Evolutionary conservation across 768 basidiomycete genomes (phyloP).

Genomic region (Chiua virens): DNA sequence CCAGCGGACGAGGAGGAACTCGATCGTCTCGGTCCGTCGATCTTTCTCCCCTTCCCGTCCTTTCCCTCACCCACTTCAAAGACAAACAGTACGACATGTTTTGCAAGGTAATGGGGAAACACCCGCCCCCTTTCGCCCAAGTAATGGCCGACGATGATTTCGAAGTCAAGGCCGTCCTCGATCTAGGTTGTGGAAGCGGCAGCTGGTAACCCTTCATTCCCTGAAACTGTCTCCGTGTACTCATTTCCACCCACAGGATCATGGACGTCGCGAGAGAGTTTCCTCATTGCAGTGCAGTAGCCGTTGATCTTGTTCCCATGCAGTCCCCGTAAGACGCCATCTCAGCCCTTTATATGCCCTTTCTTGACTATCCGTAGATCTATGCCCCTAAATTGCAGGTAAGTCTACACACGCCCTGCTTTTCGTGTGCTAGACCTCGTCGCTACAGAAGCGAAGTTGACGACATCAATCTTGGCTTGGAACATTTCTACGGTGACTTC

Average conservation of each 20-base stretch:
- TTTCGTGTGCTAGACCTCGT: slow-evolving; percentile 3
- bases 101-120: slow-evolving; percentile 63
- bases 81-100: slow-evolving; percentile 72
- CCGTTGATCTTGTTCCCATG: slow-evolving; percentile 81
- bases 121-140: slow-evolving; percentile 55
- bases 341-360: slow-evolving; percentile 10
- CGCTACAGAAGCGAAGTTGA: slow-evolving; percentile 71
- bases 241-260: slow-evolving; percentile 52
- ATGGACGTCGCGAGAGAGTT: slow-evolving; percentile 73
- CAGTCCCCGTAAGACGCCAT: slow-evolving; percentile 55
- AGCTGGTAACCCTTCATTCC: slow-evolving; percentile 51
- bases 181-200: slow-evolving; percentile 80
- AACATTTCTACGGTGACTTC: slow-evolving; percentile 79
- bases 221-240: not conserved
- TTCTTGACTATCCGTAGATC: slow-evolving; percentile 38
- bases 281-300: slow-evolving; percentile 65
- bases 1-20: slow-evolving; percentile 81
- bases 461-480: slow-evolving; percentile 81
- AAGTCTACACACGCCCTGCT: slow-evolving; percentile 10
- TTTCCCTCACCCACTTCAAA: slow-evolving; percentile 29
- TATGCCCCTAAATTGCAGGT: slow-evolving; percentile 76
- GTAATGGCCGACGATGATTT: slow-evolving; percentile 61
- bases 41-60: not conserved
- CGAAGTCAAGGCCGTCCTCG: slow-evolving; percentile 62
- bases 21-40: slow-evolving; percentile 57